Evolutionary conservation across 1,284 basidiomycete genomes (phyloP).

Genomic region (Rhodotorula sp.): DNA sequence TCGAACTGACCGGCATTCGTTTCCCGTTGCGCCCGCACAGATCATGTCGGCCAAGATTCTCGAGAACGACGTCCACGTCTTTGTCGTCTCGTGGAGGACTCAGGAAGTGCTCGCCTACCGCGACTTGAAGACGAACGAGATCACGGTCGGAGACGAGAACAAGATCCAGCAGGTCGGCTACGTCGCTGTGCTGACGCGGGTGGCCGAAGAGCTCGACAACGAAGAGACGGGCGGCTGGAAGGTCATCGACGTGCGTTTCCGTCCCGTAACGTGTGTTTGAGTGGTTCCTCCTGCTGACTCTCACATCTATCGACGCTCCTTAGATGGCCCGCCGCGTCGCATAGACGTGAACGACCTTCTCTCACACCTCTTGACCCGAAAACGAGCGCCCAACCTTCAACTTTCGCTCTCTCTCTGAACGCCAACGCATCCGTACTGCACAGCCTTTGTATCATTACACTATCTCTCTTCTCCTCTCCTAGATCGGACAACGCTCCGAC

Average conservation of each 20-base stretch:
- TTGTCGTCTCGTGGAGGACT: constrained; percentile 88
- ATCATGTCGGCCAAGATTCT: constrained; percentile 78
- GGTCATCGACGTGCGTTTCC: constrained; percentile 73
- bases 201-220: constrained; percentile 81
- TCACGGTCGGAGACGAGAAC: constrained; percentile 81
- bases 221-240: constrained; percentile 98
- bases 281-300: not conserved
- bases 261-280: not conserved
- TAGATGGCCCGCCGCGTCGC: constrained; percentile 39
- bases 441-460: no score
- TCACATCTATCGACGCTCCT: no score
- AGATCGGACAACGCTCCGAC: no score
- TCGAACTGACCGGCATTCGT: not conserved
- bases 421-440: no score
- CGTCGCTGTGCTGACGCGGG: constrained; percentile 83
- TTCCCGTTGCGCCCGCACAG: constrained; percentile 49
- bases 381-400: no score
- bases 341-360: constrained; percentile 3
- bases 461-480: no score
- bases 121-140: constrained; percentile 80
- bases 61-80: constrained; percentile 85
- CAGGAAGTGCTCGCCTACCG: constrained; percentile 94
- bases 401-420: no score
- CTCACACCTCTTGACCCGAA: no score
- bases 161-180: constrained; percentile 91